Evolutionary conservation across 139 green algal genomes (phyloP).

Genomic region (Zygnema circumcarinatum): DNA sequence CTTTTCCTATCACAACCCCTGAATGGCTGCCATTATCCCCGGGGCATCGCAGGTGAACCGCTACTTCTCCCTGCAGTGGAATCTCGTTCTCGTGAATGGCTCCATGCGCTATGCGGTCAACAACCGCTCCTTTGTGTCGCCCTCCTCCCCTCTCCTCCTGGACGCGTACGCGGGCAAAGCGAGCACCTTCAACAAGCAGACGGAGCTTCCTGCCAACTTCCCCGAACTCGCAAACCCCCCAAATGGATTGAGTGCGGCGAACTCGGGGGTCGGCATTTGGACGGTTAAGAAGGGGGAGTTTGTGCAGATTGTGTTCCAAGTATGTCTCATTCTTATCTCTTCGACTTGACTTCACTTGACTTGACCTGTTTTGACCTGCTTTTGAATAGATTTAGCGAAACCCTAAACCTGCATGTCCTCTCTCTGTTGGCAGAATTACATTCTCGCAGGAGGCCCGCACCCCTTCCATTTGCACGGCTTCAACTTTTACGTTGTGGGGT

Average conservation of each 20-base stretch:
- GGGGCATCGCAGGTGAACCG: constrained; percentile 7
- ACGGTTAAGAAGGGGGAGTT: not conserved
- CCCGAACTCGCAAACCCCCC: not conserved
- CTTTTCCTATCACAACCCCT: not conserved
- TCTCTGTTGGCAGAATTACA: constrained; percentile 4
- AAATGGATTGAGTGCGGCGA: not conserved
- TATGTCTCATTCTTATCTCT: not conserved
- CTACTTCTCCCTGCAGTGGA: not conserved
- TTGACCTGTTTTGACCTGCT: too few species aligned
- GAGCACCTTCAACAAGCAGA: not conserved
- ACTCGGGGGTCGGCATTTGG: not conserved
- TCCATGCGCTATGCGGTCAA: constrained; percentile 1
- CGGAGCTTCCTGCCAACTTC: not conserved
- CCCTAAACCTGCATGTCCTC: too few species aligned
- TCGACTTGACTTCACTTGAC: too few species aligned
- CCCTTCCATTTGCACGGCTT: constrained; percentile 5
- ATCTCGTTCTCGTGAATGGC: not conserved
- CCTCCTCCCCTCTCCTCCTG: not conserved
- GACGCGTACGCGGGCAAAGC: not conserved
- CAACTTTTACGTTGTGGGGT: constrained; percentile 12
- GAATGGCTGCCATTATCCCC: too few species aligned
- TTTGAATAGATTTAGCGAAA: too few species aligned
- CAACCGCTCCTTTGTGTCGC: not conserved
- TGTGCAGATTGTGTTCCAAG: constrained; percentile 7
- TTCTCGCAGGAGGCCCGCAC: not conserved